phyloP scores from a whole-genome alignment of 2,329 filamentous ascomycete genomes.

The Apiospora phragmitis region DNA sequence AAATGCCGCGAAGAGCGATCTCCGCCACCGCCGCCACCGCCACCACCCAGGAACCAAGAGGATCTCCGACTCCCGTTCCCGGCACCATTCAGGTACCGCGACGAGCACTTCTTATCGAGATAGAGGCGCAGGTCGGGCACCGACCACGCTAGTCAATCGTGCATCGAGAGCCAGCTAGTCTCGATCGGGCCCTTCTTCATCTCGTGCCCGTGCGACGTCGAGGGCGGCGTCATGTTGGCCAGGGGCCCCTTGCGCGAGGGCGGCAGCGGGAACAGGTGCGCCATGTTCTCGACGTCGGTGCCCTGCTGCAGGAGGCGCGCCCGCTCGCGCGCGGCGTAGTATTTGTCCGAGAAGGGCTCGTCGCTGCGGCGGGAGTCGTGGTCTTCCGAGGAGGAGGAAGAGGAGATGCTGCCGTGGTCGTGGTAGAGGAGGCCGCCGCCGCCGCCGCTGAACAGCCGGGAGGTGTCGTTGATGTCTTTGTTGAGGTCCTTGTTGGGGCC shows the following conservation, averaged over 20 bases:
- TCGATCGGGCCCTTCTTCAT: neutral
- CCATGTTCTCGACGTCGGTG: neutral
- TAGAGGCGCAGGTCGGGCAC: slow-evolving; percentile 6
- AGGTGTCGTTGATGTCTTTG: neutral
- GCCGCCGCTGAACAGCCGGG: neutral
- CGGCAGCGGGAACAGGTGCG: neutral
- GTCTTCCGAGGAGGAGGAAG: neutral
- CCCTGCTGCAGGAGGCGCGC: neutral
- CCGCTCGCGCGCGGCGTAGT: neutral
- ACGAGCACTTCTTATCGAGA: neutral
- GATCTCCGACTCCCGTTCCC: neutral
- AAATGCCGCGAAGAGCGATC: neutral
- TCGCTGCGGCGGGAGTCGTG: neutral
- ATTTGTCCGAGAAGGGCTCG: neutral
- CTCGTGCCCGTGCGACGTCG: neutral
- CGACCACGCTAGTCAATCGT: slow-evolving; percentile 5
- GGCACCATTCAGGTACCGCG: neutral
- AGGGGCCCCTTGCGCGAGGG: neutral
- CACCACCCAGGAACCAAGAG: neutral
- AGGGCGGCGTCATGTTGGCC: neutral
- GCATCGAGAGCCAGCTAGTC: neutral
- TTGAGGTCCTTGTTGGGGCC: neutral
- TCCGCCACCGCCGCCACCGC: neutral
- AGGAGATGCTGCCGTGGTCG: neutral
- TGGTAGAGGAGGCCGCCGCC: neutral